These are phyloP conservation scores for Thielaviopsis populi DNA, from an alignment of 2,329 filamentous ascomycete genomes.

Conservation along the genomic window DNA sequence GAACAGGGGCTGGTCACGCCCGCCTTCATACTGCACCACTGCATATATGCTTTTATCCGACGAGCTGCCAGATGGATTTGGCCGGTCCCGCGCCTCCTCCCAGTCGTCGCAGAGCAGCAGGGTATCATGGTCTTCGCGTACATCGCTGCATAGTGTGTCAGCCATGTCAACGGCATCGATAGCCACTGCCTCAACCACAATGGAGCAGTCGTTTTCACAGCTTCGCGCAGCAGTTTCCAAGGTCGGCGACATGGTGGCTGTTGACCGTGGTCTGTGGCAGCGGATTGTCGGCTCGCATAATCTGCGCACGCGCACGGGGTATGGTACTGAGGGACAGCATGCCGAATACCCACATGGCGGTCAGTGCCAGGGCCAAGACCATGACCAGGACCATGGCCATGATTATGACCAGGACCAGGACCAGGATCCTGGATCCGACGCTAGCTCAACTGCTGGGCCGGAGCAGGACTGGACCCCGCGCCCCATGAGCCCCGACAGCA, in stretches of 20 bases:
- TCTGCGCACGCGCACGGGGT: constrained; percentile 4
- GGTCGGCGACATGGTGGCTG: constrained; percentile 32
- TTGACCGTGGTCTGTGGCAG: constrained; percentile 26
- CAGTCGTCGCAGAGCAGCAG: constrained; percentile 8
- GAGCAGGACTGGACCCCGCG: background rate
- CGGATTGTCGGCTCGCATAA: constrained; percentile 9
- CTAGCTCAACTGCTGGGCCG: no score
- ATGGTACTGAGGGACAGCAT: background rate
- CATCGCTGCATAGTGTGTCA: constrained; percentile 9
- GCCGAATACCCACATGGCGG: background rate
- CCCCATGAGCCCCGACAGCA: constrained; percentile 14
- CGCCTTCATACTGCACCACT: constrained; percentile 13
- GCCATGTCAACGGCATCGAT: constrained; percentile 2
- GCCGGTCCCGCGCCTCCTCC: constrained; percentile 6
- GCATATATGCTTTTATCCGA: background rate
- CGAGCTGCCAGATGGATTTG: background rate
- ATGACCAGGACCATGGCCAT: no score
- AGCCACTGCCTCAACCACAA: constrained; percentile 23
- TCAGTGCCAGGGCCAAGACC: background rate
- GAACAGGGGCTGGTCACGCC: background rate
- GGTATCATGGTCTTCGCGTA: background rate
- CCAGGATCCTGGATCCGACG: background rate
- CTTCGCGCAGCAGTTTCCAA: constrained; percentile 33
- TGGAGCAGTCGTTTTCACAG: constrained; percentile 35
- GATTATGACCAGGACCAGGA: background rate